Evolutionary conservation across 768 basidiomycete genomes (phyloP), one percentile per base, ranked within the genome.

Genomic region (Tricholomella constricta): DNA sequence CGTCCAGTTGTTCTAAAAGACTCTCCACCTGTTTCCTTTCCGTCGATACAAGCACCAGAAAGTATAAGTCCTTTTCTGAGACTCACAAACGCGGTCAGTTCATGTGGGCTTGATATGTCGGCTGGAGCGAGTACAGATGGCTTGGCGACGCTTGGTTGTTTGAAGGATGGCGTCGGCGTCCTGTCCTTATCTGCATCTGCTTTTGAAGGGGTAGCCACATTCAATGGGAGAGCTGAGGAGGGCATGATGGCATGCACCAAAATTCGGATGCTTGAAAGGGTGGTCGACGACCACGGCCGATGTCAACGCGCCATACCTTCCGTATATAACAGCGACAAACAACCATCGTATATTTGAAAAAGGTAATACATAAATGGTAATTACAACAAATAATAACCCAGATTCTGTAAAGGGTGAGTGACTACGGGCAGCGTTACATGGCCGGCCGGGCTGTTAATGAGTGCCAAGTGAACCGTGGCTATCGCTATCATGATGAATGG

Each of bases 81-180:
- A 80, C 90, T 70, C 66, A 97, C 94, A 72, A 94, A 97, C 19
- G 92, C 92, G 26, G 94, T 96, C 58, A 97, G 71, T 68, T 97
- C 94, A 67, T 95, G 94, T 1, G 94, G 94, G 63, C 91, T 93
- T 2, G 94, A 92, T 31, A 92, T 92, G 60, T 94, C 90, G 52
- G 75, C 75, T 26, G 72, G 74, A 45, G 65, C 74, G 51, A 72
- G 72, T 45, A 66, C 68, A 3, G 78, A 71, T 36, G 70, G 61
- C 60, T 76, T 79, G 8, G 72, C 68, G 19, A 72, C 61, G 1
- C 65, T 64, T 20, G 70, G 52, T 48, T 76, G 76, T 57, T 79
- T 82, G 49, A 63, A 59, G 11, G 69, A 64, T n/a, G 74, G 65
- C 10, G 79, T 75, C 22, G 82, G 80, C n/a, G 81, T 83, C 62